phyloP scores from a whole-genome alignment of 768 basidiomycete genomes.

The Cystoderma amianthinum region DNA sequence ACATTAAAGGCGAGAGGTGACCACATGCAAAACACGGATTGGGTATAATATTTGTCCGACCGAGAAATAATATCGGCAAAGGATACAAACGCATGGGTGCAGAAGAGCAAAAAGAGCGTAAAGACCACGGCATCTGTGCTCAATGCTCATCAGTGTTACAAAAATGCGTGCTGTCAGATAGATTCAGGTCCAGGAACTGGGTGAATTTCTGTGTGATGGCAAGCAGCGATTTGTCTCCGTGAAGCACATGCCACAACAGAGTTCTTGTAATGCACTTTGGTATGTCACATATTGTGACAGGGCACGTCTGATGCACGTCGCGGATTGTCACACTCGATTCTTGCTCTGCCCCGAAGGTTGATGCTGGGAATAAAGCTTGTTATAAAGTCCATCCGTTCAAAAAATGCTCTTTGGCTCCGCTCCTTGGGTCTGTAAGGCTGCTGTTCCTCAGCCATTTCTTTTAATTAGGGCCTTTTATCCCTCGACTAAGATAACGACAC shows the following conservation, averaged over 20 bases:
- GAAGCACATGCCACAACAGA: not conserved
- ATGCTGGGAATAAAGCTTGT: slow-evolving; percentile 8
- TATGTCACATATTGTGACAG: not conserved
- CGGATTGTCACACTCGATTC: not conserved
- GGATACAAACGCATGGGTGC: no score
- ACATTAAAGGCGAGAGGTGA: no score
- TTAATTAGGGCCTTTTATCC: slow-evolving; percentile 5
- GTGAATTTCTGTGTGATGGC: not conserved
- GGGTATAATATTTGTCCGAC: no score
- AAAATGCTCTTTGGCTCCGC: slow-evolving; percentile 14
- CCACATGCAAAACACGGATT: no score
- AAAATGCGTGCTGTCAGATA: not conserved
- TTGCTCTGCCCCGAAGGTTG: not conserved
- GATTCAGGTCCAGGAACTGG: not conserved
- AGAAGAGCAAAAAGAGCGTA: no score
- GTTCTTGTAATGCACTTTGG: not conserved
- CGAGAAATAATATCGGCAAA: no score
- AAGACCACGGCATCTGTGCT: no score
- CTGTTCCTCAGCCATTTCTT: slow-evolving; percentile 12
- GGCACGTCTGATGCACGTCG: slow-evolving; percentile 1
- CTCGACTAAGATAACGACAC: slow-evolving; percentile 3
- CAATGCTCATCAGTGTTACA: no score
- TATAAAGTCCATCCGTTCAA: slow-evolving; percentile 12
- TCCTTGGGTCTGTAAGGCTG: slow-evolving; percentile 14
- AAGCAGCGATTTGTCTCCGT: not conserved